phyloP scores from a whole-genome alignment of 345 rosid genomes.

The Murraya paniculata region DNA sequence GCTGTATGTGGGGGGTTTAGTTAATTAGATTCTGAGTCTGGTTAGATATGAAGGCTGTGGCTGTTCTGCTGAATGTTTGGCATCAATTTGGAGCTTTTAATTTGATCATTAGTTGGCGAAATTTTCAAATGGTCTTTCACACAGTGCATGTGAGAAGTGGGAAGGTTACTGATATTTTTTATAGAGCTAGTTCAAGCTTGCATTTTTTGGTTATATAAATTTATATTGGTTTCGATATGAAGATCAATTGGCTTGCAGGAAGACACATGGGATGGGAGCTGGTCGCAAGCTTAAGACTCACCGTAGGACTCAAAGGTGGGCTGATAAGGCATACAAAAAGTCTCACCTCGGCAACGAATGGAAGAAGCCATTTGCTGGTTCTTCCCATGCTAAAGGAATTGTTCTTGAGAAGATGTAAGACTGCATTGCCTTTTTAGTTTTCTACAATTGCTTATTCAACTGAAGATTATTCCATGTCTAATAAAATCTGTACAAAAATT shows the following conservation, averaged over 20 bases:
- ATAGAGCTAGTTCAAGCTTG: background rate
- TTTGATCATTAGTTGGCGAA: background rate
- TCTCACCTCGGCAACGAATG: conserved; percentile 85
- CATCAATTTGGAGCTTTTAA: background rate
- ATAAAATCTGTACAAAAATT: background rate
- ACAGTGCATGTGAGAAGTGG: too few relatives aligned
- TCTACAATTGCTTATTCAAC: background rate
- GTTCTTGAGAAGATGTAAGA: conserved; percentile 77
- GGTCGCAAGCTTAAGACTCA: conserved; percentile 79
- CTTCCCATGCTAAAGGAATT: conserved; percentile 83
- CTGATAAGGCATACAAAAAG: conserved; percentile 86
- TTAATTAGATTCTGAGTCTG: background rate
- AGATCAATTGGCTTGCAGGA: conserved; percentile 32
- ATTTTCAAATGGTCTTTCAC: background rate
- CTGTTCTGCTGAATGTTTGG: background rate
- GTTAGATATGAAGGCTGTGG: background rate
- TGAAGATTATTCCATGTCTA: background rate
- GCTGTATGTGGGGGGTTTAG: too few relatives aligned
- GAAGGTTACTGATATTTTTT: background rate
- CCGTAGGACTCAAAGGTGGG: conserved; percentile 87
- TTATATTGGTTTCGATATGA: background rate
- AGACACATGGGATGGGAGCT: conserved; percentile 82
- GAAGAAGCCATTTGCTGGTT: conserved; percentile 89
- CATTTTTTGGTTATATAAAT: background rate
- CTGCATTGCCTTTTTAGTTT: background rate